phyloP scores from a whole-genome alignment of 192 early-diverging fungal species.

The Coemansia sp. region DNA sequence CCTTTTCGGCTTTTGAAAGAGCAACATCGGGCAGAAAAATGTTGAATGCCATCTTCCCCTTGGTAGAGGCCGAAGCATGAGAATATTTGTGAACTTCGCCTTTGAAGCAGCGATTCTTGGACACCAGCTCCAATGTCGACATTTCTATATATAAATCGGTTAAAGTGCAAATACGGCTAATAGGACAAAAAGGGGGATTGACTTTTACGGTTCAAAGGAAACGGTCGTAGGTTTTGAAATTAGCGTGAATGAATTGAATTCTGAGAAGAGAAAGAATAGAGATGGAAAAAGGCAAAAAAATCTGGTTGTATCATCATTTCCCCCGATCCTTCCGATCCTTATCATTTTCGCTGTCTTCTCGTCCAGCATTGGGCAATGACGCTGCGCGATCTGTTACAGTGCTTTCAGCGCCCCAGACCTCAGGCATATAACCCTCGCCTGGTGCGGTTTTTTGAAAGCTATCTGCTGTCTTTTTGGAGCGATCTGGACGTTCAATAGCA shows the following conservation, averaged over 20 bases:
- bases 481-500: neutral
- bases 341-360: neutral
- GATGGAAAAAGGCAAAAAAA: neutral
- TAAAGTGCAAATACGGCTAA: neutral
- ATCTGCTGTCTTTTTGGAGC: neutral
- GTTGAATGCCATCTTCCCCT: slow-evolving; percentile 76
- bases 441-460: slow-evolving; percentile 27
- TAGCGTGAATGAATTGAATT: neutral
- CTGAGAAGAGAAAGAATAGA: neutral
- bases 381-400: neutral
- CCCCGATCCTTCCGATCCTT: neutral
- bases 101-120: slow-evolving; percentile 64
- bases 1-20: slow-evolving; percentile 17
- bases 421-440: slow-evolving; percentile 35
- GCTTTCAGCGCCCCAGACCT: slow-evolving; percentile 24
- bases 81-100: slow-evolving; percentile 73
- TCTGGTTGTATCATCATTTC: neutral
- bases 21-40: slow-evolving; percentile 68
- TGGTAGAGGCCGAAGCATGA: slow-evolving; percentile 62
- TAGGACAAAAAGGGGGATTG: neutral
- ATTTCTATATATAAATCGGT: slow-evolving; percentile 8
- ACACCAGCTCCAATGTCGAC: slow-evolving; percentile 49
- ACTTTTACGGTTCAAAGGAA: too few species aligned
- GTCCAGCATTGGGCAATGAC: neutral
- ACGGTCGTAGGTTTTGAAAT: too few species aligned